phyloP scores from a whole-genome alignment of 768 basidiomycete genomes.

The Amanita rubescens region DNA sequence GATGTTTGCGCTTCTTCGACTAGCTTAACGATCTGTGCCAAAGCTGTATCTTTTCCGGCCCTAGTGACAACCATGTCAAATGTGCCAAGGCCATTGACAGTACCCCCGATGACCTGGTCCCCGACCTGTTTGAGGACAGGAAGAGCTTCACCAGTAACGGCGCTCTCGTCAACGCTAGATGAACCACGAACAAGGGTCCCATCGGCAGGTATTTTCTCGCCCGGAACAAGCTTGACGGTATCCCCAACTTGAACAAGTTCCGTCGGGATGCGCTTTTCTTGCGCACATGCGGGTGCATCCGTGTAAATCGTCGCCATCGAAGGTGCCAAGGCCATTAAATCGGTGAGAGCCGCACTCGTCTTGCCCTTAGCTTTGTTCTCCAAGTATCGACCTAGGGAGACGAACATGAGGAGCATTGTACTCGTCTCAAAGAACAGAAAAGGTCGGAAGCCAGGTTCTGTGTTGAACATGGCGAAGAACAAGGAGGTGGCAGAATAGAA shows the following conservation, averaged over 20 bases:
- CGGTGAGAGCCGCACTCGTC: slow-evolving; percentile 93
- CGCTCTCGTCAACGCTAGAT: slow-evolving; percentile 91
- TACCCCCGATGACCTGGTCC: slow-evolving; percentile 90
- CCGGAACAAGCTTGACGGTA: slow-evolving; percentile 87
- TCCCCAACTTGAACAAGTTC: slow-evolving; percentile 95
- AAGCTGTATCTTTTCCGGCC: slow-evolving; percentile 92
- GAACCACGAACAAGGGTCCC: slow-evolving; percentile 83
- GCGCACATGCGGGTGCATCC: slow-evolving; percentile 68
- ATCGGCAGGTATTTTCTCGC: slow-evolving; percentile 95
- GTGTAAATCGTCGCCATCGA: slow-evolving; percentile 96
- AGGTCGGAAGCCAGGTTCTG: slow-evolving; percentile 65
- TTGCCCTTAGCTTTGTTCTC: slow-evolving; percentile 97
- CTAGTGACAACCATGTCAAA: slow-evolving; percentile 95
- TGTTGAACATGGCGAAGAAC: slow-evolving; percentile 55
- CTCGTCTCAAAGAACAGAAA: slow-evolving; percentile 97
- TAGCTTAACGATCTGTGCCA: slow-evolving; percentile 92
- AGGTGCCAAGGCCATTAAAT: slow-evolving; percentile 92
- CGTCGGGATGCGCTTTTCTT: slow-evolving; percentile 87
- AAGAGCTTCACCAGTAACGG: slow-evolving; percentile 90
- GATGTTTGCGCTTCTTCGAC: slow-evolving; percentile 98
- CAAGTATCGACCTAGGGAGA: slow-evolving; percentile 89
- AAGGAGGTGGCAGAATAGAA: slow-evolving; percentile 77
- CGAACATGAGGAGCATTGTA: slow-evolving; percentile 97
- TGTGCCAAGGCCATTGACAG: slow-evolving; percentile 94
- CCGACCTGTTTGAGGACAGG: slow-evolving; percentile 81